Evolutionary conservation across 371 early-diverging fungal species (phyloP).

Genomic region (Rhizopus delemar): DNA sequence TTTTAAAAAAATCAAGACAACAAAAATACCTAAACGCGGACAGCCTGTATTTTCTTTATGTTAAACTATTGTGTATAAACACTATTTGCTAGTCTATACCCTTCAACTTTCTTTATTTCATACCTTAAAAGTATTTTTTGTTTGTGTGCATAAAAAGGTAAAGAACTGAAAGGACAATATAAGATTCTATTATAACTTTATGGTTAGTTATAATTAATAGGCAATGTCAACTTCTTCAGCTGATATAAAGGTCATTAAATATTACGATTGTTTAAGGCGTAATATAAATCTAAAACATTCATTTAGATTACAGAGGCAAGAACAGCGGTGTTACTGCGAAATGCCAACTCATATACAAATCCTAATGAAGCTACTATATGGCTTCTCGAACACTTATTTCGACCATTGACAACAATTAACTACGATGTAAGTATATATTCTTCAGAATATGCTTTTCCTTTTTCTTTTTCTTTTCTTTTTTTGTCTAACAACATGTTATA

Average conservation of each 20-base stretch:
- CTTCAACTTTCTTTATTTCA: neutral
- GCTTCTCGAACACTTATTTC: conserved; percentile 27
- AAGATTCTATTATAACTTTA: neutral
- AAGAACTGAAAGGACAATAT: too few species aligned
- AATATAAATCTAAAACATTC: neutral
- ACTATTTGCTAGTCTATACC: too few species aligned
- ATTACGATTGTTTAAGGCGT: neutral
- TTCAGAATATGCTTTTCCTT: neutral
- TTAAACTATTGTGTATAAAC: too few species aligned
- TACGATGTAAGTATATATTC: conserved; percentile 17
- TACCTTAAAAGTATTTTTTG: neutral
- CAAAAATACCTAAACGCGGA: too few species aligned
- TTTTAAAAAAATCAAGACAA: too few species aligned
- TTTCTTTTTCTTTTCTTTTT: neutral
- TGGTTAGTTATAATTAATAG: neutral
- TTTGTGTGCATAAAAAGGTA: neutral
- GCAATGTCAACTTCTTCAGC: neutral
- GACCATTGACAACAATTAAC: conserved; percentile 19
- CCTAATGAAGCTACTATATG: conserved; percentile 24
- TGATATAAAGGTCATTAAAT: conserved; percentile 1
- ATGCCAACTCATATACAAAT: conserved; percentile 3
- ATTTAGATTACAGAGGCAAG: conserved; percentile 22
- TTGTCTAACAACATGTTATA: neutral
- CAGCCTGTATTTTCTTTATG: too few species aligned
- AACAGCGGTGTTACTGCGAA: conserved; percentile 24